These are phyloP conservation scores for Cladobotryum protrusum DNA, from an alignment of 2,329 filamentous ascomycete genomes.

Conservation along the genomic window DNA sequence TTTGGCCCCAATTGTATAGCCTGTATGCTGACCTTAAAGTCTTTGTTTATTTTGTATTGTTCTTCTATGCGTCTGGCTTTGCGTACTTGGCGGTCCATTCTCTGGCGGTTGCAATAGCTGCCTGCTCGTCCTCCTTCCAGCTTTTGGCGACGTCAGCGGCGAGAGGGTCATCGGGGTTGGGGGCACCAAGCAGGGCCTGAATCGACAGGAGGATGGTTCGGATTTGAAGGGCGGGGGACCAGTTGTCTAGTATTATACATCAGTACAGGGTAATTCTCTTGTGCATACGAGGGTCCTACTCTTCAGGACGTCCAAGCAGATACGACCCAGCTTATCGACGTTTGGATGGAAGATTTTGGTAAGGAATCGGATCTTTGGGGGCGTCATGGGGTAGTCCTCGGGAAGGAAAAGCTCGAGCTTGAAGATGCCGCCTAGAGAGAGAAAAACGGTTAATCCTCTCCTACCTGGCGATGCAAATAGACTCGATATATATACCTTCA, in stretches of 20 bases:
- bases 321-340: constrained; percentile 94
- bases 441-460: neutral
- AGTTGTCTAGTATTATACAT: constrained; percentile 66
- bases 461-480: neutral
- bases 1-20: constrained; percentile 3
- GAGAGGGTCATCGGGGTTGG: constrained; percentile 96
- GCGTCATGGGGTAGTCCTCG: constrained; percentile 98
- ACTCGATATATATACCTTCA: constrained; percentile 56
- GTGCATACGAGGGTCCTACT: constrained; percentile 50
- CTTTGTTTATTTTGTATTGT: constrained; percentile 8
- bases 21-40: constrained; percentile 5
- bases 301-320: constrained; percentile 95
- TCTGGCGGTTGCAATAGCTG: constrained; percentile 83
- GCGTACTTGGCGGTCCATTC: constrained; percentile 90
- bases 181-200: constrained; percentile 89
- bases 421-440: constrained; percentile 73
- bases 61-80: constrained; percentile 33
- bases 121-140: constrained; percentile 94
- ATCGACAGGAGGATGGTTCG: constrained; percentile 98
- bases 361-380: constrained; percentile 95
- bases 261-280: constrained; percentile 1
- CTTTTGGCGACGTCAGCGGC: constrained; percentile 95
- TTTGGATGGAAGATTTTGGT: constrained; percentile 99
- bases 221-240: constrained; percentile 96
- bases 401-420: constrained; percentile 96